phyloP scores from a whole-genome alignment of 2,329 filamentous ascomycete genomes.

The Xylariaceae sp. region DNA sequence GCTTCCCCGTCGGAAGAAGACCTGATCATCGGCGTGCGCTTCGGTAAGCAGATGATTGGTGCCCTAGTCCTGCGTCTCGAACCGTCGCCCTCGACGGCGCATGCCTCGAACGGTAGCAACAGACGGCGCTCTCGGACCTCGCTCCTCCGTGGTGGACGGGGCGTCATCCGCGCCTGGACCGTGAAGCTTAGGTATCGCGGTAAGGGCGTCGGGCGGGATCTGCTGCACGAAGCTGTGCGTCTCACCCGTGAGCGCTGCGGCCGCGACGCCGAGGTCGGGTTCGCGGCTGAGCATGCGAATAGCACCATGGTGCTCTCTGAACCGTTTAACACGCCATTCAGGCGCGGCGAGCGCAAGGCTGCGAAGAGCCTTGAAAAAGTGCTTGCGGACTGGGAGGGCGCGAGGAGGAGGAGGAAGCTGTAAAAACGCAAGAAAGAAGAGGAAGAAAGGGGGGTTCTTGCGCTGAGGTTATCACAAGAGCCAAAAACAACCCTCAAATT shows the following conservation, averaged over 20 bases:
- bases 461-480: background rate
- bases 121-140: slow-evolving; percentile 39
- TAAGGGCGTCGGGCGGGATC: slow-evolving; percentile 72
- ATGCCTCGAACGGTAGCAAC: slow-evolving; percentile 17
- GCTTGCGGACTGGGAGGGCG: slow-evolving; percentile 55
- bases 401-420: slow-evolving; percentile 18
- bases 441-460: background rate
- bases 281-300: slow-evolving; percentile 81
- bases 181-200: slow-evolving; percentile 72
- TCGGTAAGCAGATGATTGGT: slow-evolving; percentile 73
- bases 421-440: background rate
- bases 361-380: slow-evolving; percentile 59
- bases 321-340: slow-evolving; percentile 67
- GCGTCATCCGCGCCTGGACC: slow-evolving; percentile 83
- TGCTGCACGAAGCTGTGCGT: slow-evolving; percentile 76
- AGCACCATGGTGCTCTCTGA: slow-evolving; percentile 66
- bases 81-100: slow-evolving; percentile 39
- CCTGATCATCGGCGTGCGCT: slow-evolving; percentile 69
- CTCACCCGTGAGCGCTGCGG: slow-evolving; percentile 73
- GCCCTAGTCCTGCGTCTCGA: slow-evolving; percentile 73
- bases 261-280: slow-evolving; percentile 70
- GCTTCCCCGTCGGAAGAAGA: slow-evolving; percentile 51
- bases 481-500: no score
- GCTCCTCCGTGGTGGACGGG: slow-evolving; percentile 64
- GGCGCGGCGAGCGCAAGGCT: slow-evolving; percentile 64